Evolutionary conservation across 2,329 filamentous ascomycete species (phyloP).

Genomic region (Biscogniauxia marginata): DNA sequence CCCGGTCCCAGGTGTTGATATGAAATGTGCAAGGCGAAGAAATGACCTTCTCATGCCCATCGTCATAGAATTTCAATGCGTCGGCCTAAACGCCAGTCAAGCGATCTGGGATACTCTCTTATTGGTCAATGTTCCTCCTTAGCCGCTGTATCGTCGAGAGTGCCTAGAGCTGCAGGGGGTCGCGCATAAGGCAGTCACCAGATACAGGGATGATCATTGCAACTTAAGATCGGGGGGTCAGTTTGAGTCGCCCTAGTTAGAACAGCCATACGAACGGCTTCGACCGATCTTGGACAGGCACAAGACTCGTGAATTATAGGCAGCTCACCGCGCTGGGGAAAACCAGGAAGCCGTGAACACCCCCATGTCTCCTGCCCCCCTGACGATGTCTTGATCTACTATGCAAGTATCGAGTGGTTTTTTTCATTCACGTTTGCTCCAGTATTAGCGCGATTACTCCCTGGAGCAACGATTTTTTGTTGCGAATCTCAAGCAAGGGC

Average conservation of each 20-base stretch:
- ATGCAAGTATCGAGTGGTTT: too few relatives aligned
- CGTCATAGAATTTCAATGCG: neutral
- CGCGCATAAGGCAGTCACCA: slow-evolving; percentile 10
- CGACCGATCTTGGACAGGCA: too few relatives aligned
- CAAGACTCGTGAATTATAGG: too few relatives aligned
- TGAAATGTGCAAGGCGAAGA: neutral
- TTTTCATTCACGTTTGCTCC: neutral
- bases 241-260: neutral
- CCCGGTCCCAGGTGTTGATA: neutral
- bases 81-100: neutral
- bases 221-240: neutral
- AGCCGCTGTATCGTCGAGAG: slow-evolving; percentile 10
- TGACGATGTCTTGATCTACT: too few relatives aligned
- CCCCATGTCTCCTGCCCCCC: neutral
- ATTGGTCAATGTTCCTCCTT: slow-evolving; percentile 13
- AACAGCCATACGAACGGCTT: neutral
- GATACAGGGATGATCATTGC: slow-evolving; percentile 9
- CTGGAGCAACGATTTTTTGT: neutral
- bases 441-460: neutral
- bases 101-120: neutral
- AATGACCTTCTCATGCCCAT: too few relatives aligned
- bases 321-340: too few relatives aligned
- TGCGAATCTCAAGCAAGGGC: neutral
- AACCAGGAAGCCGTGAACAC: too few relatives aligned
- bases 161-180: slow-evolving; percentile 14